These are phyloP conservation scores for Teunomyces atbi DNA, from an alignment of 805 yeast genomes.

Conservation along the genomic window DNA sequence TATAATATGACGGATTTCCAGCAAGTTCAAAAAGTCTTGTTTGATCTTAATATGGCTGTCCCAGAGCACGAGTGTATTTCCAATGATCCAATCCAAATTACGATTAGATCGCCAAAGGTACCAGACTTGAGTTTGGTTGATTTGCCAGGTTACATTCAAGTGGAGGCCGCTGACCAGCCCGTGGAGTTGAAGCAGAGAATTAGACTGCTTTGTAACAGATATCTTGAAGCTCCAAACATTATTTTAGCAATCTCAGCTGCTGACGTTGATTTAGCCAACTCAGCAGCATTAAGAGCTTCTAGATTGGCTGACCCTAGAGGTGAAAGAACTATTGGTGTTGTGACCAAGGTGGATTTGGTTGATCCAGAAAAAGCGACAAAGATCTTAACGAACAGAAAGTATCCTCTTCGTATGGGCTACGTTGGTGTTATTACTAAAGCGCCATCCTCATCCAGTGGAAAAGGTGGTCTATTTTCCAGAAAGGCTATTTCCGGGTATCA, in stretches of 20 bases:
- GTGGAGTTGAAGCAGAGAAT: constrained; percentile 75
- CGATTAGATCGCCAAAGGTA: constrained; percentile 84
- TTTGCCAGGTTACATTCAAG: constrained; percentile 95
- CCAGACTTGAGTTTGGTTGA: constrained; percentile 92
- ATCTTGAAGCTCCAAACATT: constrained; percentile 87
- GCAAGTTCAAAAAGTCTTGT: constrained; percentile 82
- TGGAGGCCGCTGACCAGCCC: constrained; percentile 97
- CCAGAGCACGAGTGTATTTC: constrained; percentile 84
- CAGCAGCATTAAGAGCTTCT: constrained; percentile 90
- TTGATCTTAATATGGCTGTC: constrained; percentile 90
- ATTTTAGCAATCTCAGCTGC: constrained; percentile 96
- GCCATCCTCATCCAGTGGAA: constrained; percentile 42
- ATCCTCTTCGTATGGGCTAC: constrained; percentile 94
- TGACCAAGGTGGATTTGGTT: constrained; percentile 90
- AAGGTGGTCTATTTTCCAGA: constrained; percentile 46
- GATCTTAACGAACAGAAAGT: constrained; percentile 71
- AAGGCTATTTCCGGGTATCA: constrained; percentile 49
- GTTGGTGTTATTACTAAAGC: constrained; percentile 95
- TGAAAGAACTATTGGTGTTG: constrained; percentile 93
- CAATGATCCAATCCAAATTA: constrained; percentile 89
- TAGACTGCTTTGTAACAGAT: constrained; percentile 75
- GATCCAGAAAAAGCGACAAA: constrained; percentile 69
- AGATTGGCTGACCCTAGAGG: constrained; percentile 90
- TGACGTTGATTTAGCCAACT: constrained; percentile 95
- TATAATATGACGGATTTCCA: constrained; percentile 81